These are phyloP conservation scores for Candida xiaguanensis DNA, from an alignment of 805 yeast species.

Conservation along the genomic window DNA sequence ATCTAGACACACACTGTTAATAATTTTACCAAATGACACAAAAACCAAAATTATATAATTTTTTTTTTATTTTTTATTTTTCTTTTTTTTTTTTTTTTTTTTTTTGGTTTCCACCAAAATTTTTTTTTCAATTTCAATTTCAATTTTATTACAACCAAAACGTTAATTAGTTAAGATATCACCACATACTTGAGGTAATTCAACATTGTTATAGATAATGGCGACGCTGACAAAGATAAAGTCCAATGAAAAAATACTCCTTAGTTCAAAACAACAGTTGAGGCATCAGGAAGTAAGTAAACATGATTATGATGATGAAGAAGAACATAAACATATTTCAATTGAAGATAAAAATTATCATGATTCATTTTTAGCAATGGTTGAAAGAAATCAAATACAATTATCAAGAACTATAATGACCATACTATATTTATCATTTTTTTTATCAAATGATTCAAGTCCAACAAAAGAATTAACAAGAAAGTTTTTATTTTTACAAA, in stretches of 20 bases:
- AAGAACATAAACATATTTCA: background rate
- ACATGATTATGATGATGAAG: background rate
- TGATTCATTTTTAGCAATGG: slow-evolving; percentile 20
- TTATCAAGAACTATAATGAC: slow-evolving; percentile 27
- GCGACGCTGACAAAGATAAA: slow-evolving; percentile 4
- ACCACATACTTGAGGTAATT: no score
- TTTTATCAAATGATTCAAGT: slow-evolving; percentile 10
- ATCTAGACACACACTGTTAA: no score
- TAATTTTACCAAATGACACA: no score
- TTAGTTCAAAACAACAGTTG: background rate
- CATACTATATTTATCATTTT: slow-evolving; percentile 23
- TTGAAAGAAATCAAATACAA: slow-evolving; percentile 36
- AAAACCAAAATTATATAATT: no score
- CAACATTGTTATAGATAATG: background rate
- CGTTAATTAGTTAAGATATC: no score
- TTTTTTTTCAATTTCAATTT: background rate
- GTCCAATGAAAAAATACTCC: background rate
- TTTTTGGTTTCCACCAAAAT: background rate
- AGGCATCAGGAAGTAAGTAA: no score
- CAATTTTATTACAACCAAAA: background rate
- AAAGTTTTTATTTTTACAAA: slow-evolving; percentile 35
- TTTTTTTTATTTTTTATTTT: slow-evolving; percentile 1
- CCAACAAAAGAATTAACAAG: slow-evolving; percentile 22
- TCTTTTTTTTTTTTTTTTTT: background rate
- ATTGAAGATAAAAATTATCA: slow-evolving; percentile 13